Percentiles rank a stretch among this genome's conserved stretches.
Evolutionary conservation across 2,329 filamentous ascomycete genomes (phyloP).

Genomic region (Ophiostoma sp.): DNA sequence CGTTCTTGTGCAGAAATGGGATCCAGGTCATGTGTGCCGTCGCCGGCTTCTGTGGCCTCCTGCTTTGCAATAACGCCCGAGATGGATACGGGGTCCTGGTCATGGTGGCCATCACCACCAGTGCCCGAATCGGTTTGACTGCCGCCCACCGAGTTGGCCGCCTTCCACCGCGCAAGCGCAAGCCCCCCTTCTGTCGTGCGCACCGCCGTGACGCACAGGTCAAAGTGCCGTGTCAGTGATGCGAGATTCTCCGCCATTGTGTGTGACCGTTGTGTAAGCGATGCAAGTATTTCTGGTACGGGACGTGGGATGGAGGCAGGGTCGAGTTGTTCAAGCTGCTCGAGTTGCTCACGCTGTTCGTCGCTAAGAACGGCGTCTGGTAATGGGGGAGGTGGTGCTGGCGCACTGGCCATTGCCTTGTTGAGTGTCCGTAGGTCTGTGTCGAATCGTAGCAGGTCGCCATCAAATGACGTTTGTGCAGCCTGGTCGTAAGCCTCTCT

Average conservation of each 20-base stretch:
- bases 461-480: slow-evolving; percentile 68
- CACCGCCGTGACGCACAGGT: slow-evolving; percentile 85
- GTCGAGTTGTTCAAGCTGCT: not conserved
- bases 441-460: slow-evolving; percentile 70
- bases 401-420: slow-evolving; percentile 47
- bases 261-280: slow-evolving; percentile 68
- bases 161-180: slow-evolving; percentile 61
- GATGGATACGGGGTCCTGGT: slow-evolving; percentile 50
- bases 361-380: not conserved
- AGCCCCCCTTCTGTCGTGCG: slow-evolving; percentile 81
- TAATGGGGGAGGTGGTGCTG: slow-evolving; percentile 31
- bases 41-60: slow-evolving; percentile 11
- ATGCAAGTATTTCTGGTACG: slow-evolving; percentile 48
- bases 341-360: not conserved
- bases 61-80: slow-evolving; percentile 61
- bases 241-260: slow-evolving; percentile 77
- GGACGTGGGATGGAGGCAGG: slow-evolving; percentile 33
- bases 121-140: slow-evolving; percentile 36
- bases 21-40: slow-evolving; percentile 42
- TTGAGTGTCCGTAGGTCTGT: slow-evolving; percentile 64
- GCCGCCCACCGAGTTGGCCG: slow-evolving; percentile 49
- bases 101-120: slow-evolving; percentile 24
- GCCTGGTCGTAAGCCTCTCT: slow-evolving; percentile 27
- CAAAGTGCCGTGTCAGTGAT: slow-evolving; percentile 80
- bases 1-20: slow-evolving; percentile 72